These are phyloP conservation scores for Polytrichum formosum DNA, from an alignment of 225 moss, liverwort and hornwort genomes.

Conservation along the genomic window DNA sequence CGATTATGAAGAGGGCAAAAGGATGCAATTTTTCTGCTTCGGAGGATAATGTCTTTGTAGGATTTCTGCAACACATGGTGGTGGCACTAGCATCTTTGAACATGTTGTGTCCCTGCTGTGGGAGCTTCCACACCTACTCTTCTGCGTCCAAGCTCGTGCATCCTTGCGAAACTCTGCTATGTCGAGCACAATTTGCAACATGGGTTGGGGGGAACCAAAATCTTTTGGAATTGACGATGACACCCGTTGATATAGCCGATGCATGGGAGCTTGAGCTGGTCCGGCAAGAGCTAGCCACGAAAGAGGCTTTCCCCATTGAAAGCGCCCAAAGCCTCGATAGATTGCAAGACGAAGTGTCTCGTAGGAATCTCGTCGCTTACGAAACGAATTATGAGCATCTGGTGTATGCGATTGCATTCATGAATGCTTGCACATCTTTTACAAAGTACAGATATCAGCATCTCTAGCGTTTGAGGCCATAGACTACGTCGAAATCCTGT, in stretches of 20 bases:
- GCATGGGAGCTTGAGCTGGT: neutral
- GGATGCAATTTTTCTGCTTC: neutral
- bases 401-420: slow-evolving; percentile 1
- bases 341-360: neutral
- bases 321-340: neutral
- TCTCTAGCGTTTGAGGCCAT: too few species aligned
- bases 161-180: neutral
- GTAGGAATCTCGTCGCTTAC: neutral
- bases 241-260: neutral
- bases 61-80: neutral
- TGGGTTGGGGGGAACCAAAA: neutral
- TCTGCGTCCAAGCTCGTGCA: neutral
- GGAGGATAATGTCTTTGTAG: neutral
- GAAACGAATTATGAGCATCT: neutral
- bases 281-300: neutral
- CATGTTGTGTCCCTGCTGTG: neutral
- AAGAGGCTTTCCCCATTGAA: neutral
- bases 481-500: too few species aligned
- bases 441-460: neutral
- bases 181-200: slow-evolving; percentile 2
- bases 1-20: neutral
- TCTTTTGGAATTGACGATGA: neutral
- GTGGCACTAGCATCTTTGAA: slow-evolving; percentile 3
- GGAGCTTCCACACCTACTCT: neutral
- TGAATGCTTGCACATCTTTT: neutral